phyloP scores from a whole-genome alignment of 768 basidiomycete genomes.

The Exidia glandulosa region DNA sequence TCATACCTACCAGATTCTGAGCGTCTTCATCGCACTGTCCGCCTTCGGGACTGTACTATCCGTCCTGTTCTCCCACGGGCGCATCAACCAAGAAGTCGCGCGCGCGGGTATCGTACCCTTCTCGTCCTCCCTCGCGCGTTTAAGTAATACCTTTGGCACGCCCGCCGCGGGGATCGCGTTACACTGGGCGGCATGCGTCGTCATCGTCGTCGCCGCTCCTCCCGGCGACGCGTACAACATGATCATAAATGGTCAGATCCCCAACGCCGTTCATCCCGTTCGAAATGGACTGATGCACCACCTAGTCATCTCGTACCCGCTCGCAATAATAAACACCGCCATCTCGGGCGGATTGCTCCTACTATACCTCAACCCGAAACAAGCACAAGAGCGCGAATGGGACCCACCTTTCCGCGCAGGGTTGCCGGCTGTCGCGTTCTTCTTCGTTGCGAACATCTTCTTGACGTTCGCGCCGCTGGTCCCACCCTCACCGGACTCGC shows the following conservation, averaged over 20 bases:
- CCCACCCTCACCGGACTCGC: conserved; percentile 42
- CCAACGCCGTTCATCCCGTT: not conserved
- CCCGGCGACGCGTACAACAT: conserved; percentile 70
- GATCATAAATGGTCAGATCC: conserved; percentile 44
- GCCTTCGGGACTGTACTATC: conserved; percentile 54
- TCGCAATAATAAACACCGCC: conserved; percentile 46
- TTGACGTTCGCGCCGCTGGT: conserved; percentile 51
- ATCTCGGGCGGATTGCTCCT: conserved; percentile 55
- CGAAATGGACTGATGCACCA: not conserved
- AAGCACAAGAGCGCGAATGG: conserved; percentile 41
- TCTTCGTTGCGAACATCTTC: conserved; percentile 57
- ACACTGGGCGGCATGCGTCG: conserved; percentile 49
- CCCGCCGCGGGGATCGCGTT: conserved; percentile 52
- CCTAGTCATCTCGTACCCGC: conserved; percentile 47
- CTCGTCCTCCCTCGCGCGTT: conserved; percentile 58
- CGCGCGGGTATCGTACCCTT: conserved; percentile 59
- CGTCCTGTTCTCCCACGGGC: conserved; percentile 52
- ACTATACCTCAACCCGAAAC: conserved; percentile 33
- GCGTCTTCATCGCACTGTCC: conserved; percentile 51
- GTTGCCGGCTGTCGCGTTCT: conserved; percentile 35
- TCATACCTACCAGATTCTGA: conserved; percentile 40
- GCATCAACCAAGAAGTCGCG: conserved; percentile 70
- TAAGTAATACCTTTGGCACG: conserved; percentile 58
- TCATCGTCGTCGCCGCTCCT: conserved; percentile 44
- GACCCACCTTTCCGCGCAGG: conserved; percentile 53